Evolutionary conservation across 139 green algal species (phyloP).

Genomic region (Trebouxia sp.): DNA sequence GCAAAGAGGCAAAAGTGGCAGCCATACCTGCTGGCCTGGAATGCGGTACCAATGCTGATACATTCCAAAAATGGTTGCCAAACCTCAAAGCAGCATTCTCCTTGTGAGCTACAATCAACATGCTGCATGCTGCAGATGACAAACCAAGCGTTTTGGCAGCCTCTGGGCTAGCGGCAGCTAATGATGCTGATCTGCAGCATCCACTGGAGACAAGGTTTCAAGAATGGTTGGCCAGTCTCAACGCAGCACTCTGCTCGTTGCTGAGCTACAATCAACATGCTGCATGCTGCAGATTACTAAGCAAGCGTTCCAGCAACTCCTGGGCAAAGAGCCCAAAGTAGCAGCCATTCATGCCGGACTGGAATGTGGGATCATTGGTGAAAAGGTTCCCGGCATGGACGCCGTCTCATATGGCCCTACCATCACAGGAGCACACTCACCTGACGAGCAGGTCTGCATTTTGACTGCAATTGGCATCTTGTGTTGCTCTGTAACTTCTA

Average conservation of each 20-base stretch:
- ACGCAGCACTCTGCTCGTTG: too few species aligned
- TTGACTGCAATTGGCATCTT: neutral
- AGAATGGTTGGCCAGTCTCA: too few species aligned
- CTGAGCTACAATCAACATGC: too few species aligned
- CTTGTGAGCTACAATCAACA: too few species aligned
- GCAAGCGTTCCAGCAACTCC: conserved; percentile 41
- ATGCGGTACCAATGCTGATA: conserved; percentile 80
- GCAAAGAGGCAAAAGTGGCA: conserved; percentile 38
- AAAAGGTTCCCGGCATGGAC: conserved; percentile 68
- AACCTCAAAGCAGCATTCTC: too few species aligned
- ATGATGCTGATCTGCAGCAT: conserved; percentile 83
- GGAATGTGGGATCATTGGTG: conserved; percentile 82
- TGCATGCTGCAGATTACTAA: conserved; percentile 30
- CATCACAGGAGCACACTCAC: conserved; percentile 73
- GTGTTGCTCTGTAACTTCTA: neutral
- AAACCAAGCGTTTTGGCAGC: conserved; percentile 31
- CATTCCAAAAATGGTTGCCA: too few species aligned
- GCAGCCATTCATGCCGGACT: conserved; percentile 74
- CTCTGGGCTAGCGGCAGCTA: conserved; percentile 53
- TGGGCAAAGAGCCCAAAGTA: conserved; percentile 42
- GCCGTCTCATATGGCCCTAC: conserved; percentile 74
- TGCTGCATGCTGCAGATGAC: conserved; percentile 31
- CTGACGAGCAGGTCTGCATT: conserved; percentile 61
- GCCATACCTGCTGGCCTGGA: conserved; percentile 81
- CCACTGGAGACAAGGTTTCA: conserved; percentile 81